Conservation (phyloP, 2,329 filamentous ascomycete species). For the Diaporthe sp. region DNA sequence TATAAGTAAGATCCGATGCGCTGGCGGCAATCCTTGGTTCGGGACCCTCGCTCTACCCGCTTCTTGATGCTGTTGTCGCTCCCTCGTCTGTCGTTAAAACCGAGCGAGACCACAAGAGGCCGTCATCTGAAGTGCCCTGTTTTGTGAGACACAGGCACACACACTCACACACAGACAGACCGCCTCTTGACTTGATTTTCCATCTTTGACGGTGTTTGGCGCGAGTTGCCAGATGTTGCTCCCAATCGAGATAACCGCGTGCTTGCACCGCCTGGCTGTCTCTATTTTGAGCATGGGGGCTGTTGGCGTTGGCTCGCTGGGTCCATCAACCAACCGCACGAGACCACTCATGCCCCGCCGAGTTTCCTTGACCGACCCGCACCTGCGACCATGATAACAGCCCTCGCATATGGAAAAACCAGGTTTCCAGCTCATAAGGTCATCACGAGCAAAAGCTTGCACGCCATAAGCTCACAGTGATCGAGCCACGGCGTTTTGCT, state of each 20-base stretch:
- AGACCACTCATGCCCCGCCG: background rate
- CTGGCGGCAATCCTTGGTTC: constrained; percentile 26
- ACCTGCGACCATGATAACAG: constrained; percentile 7
- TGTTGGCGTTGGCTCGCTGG: background rate
- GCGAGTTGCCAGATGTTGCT: background rate
- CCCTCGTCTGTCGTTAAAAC: background rate
- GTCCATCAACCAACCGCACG: background rate
- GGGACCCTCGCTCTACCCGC: background rate
- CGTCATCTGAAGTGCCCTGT: background rate
- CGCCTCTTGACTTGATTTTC: background rate
- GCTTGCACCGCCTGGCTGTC: constrained; percentile 20
- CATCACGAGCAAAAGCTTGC: background rate
- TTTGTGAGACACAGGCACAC: background rate
- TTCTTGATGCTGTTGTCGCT: constrained; percentile 13
- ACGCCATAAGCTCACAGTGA: background rate
- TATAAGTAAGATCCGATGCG: constrained; percentile 15
- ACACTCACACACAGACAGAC: background rate
- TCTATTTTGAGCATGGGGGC: constrained; percentile 33
- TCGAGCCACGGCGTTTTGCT: background rate
- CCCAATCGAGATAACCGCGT: constrained; percentile 6
- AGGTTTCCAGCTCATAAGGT: background rate
- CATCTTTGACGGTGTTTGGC: background rate
- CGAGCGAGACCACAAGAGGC: background rate
- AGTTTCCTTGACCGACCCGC: constrained; percentile 12
- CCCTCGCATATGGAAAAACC: background rate